Percentiles rank a stretch among this genome's conserved stretches.
phyloP scores from a whole-genome alignment of 305 asterid species.

The Fraxinus latifolia region DNA sequence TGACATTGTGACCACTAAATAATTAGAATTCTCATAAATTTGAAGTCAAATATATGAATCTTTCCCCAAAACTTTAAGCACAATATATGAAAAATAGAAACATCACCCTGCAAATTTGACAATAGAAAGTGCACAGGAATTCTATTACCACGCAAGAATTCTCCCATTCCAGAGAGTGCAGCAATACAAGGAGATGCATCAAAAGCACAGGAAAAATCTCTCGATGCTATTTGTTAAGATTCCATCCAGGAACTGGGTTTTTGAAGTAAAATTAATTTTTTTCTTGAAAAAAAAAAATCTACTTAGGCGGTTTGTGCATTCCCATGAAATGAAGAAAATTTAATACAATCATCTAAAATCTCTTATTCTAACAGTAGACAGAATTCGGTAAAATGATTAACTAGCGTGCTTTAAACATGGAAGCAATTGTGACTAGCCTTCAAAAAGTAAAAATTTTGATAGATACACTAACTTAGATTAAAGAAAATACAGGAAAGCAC shows the following conservation, averaged over 20 bases:
- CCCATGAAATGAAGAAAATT: not conserved
- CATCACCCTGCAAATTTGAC: not conserved
- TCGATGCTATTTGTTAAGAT: not conserved
- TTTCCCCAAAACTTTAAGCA: not conserved
- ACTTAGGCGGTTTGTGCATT: not conserved
- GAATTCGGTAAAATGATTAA: not conserved
- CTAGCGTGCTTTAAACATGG: not conserved
- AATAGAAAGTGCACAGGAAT: not conserved
- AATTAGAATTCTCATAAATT: not conserved
- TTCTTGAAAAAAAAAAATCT: not conserved
- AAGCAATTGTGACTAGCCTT: not conserved
- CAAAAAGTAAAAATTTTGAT: not conserved
- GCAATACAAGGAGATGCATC: not conserved
- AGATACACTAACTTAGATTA: constrained; percentile 10
- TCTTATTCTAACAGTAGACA: not conserved
- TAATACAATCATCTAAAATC: not conserved
- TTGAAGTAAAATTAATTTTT: not conserved
- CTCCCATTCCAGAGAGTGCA: not conserved
- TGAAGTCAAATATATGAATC: not conserved
- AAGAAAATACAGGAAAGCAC: constrained; percentile 18
- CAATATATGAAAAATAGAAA: not conserved
- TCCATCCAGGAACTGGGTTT: not conserved
- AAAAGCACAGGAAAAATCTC: not conserved
- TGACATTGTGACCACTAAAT: not conserved
- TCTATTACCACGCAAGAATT: not conserved